These are phyloP conservation scores for Hirschfeldia incana DNA, from an alignment of 345 rosid genomes.

Conservation along the genomic window DNA sequence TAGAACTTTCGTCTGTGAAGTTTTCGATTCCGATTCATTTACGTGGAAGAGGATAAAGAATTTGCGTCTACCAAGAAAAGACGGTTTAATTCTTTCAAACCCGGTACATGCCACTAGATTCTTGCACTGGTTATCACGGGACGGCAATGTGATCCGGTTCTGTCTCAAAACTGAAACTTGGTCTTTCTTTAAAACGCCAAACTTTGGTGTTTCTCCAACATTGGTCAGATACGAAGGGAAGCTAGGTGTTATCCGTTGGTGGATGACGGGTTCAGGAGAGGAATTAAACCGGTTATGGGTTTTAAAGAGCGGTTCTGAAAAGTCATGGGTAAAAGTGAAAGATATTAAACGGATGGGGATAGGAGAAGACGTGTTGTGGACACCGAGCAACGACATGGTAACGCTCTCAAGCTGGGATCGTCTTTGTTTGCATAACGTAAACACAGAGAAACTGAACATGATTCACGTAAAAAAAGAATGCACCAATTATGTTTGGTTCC, in stretches of 20 bases:
- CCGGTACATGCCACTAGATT: slow-evolving; percentile 8
- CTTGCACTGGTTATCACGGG: slow-evolving; percentile 15
- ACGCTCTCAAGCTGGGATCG: background rate
- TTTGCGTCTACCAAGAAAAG: background rate
- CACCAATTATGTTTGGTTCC: background rate
- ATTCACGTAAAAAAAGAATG: background rate
- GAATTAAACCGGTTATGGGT: background rate
- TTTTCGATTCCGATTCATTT: slow-evolving; percentile 16
- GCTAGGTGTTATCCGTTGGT: background rate
- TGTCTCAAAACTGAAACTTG: slow-evolving; percentile 19
- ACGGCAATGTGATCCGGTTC: slow-evolving; percentile 15
- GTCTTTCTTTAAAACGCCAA: background rate
- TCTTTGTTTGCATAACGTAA: slow-evolving; percentile 3
- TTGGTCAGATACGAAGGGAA: slow-evolving; percentile 2
- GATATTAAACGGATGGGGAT: background rate
- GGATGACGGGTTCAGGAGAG: background rate
- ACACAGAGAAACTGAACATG: background rate
- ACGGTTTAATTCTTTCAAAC: background rate
- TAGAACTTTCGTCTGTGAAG: slow-evolving; percentile 15
- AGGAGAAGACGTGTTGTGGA: background rate
- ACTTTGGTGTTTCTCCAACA: background rate
- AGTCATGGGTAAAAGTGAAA: background rate
- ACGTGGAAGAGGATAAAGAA: slow-evolving; percentile 14
- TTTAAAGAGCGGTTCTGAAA: background rate
- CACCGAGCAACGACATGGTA: slow-evolving; percentile 3